Conservation (phyloP, 2,329 filamentous ascomycete genomes). For the Paracoccidioides lutzii region DNA sequence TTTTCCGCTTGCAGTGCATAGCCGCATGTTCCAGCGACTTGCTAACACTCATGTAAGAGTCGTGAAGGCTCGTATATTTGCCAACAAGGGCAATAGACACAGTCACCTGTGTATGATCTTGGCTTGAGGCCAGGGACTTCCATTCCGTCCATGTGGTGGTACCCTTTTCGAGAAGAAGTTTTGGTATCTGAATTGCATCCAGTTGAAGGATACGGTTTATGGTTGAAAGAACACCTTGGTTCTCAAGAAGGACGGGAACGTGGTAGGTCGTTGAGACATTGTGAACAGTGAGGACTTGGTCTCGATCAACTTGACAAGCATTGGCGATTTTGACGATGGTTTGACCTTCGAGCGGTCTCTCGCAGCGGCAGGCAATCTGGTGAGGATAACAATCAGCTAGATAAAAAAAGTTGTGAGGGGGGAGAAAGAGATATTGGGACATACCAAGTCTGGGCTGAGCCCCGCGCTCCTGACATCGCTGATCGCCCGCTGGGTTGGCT, state of each 20-base stretch:
- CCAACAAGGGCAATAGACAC: conserved; percentile 80
- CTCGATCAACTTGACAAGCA: conserved; percentile 72
- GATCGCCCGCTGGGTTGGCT: conserved; percentile 88
- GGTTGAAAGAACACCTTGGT: conserved; percentile 61
- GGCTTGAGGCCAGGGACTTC: conserved; percentile 55
- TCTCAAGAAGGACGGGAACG: conserved; percentile 78
- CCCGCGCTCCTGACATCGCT: conserved; percentile 71
- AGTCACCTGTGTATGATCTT: conserved; percentile 52
- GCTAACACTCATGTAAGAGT: conserved; percentile 71
- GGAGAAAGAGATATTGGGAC: conserved; percentile 11
- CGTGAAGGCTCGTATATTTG: conserved; percentile 76
- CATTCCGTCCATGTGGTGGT: conserved; percentile 63
- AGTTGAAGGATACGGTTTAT: conserved; percentile 55
- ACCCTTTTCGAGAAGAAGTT: conserved; percentile 49
- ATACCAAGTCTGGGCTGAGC: conserved; percentile 55
- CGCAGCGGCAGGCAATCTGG: conserved; percentile 85
- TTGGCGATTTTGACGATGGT: conserved; percentile 80
- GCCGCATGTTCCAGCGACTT: conserved; percentile 85
- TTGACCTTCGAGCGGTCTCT: conserved; percentile 55
- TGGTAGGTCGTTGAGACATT: conserved; percentile 88
- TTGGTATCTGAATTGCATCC: conserved; percentile 41
- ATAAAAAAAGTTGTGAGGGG: conserved; percentile 5
- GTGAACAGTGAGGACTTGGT: conserved; percentile 76
- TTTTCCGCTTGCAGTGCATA: conserved; percentile 69
- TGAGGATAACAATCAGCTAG: background rate